Percentiles rank a stretch among this genome's conserved stretches.
These are phyloP conservation scores for Smallanthus sonchifolius DNA, from an alignment of 129 eudicot species.

Conservation along the genomic window DNA sequence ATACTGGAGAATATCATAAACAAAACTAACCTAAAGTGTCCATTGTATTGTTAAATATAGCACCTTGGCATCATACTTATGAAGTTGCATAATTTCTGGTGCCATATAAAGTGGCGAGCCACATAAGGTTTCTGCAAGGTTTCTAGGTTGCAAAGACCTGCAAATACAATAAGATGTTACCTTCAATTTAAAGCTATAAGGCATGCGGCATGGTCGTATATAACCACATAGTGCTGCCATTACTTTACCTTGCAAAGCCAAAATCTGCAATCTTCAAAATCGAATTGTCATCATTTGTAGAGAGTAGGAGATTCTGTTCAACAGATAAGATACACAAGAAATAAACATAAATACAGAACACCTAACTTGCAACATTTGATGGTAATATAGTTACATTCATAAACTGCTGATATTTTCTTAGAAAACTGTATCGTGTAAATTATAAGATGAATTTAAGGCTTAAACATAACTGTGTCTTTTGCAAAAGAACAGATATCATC, in stretches of 20 bases:
- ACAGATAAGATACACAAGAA: conserved; percentile 15
- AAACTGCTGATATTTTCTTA: neutral
- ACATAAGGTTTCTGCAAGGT: conserved; percentile 93
- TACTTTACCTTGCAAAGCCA: conserved; percentile 86
- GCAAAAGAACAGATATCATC: neutral
- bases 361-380: neutral
- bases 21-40: neutral
- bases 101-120: conserved; percentile 96
- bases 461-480: neutral
- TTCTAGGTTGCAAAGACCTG: conserved; percentile 89
- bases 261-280: conserved; percentile 94
- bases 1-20: neutral
- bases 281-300: conserved; percentile 69
- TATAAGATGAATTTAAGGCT: neutral
- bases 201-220: neutral
- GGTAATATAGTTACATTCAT: neutral
- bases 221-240: neutral
- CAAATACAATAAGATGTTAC: conserved; percentile 19
- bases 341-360: conserved; percentile 9
- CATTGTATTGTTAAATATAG: conserved; percentile 7
- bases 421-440: neutral
- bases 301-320: conserved; percentile 79
- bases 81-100: conserved; percentile 87
- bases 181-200: neutral
- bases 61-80: conserved; percentile 99